phyloP scores from a whole-genome alignment of 1,139 yeast genomes.

The Pichia sp. region DNA sequence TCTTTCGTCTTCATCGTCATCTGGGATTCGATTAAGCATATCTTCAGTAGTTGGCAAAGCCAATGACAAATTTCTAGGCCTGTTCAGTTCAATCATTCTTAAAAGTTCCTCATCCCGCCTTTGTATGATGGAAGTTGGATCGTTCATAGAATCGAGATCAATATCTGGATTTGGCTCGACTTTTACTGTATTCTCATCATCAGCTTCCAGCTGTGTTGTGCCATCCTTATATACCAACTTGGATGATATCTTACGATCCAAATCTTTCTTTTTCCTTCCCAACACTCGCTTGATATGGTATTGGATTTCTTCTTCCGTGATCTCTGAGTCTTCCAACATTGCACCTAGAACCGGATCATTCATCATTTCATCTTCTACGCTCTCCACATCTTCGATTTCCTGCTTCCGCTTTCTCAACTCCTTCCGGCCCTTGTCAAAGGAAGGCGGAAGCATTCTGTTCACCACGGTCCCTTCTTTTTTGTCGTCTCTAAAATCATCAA shows the following conservation, averaged over 20 bases:
- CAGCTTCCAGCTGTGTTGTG: constrained; percentile 15
- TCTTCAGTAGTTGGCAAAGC: constrained; percentile 52
- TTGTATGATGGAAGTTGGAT: constrained; percentile 17
- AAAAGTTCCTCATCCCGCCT: constrained; percentile 17
- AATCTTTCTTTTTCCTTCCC: constrained; percentile 36
- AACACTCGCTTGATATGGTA: constrained; percentile 42
- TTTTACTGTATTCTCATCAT: constrained; percentile 17
- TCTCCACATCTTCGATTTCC: constrained; percentile 31
- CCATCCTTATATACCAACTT: constrained; percentile 22
- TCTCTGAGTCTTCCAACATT: constrained; percentile 40
- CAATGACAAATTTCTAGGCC: constrained; percentile 51
- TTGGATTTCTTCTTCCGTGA: constrained; percentile 43
- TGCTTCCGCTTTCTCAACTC: constrained; percentile 37
- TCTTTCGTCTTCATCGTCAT: constrained; percentile 55
- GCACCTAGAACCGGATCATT: constrained; percentile 39
- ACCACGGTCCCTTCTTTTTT: constrained; percentile 48
- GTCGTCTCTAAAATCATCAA: constrained; percentile 58
- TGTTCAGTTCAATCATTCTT: constrained; percentile 35
- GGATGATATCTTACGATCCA: constrained; percentile 23
- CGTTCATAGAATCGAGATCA: neutral
- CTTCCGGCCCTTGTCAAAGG: constrained; percentile 54
- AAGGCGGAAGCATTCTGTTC: constrained; percentile 68
- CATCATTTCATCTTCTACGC: constrained; percentile 36
- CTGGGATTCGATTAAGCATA: constrained; percentile 49
- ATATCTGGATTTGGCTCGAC: constrained; percentile 7